phyloP scores from a whole-genome alignment of 257 asterid species.

The Schizonepeta tenuifolia region DNA sequence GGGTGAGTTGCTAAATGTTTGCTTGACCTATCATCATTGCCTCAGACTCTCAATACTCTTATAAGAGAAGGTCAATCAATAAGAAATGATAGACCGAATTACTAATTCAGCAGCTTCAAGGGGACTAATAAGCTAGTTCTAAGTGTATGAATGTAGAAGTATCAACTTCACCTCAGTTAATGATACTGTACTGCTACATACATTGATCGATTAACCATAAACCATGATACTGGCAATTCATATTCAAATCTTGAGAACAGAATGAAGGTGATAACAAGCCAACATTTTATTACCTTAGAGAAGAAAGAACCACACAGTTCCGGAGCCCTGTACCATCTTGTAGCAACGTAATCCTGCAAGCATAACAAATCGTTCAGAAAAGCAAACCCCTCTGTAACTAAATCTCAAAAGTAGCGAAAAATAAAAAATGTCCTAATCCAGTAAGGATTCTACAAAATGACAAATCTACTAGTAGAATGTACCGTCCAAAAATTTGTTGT shows the following conservation, averaged over 20 bases:
- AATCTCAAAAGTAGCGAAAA: background rate
- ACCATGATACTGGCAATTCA: background rate
- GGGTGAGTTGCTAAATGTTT: background rate
- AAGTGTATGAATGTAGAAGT: conserved; percentile 10
- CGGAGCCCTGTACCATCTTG: conserved; percentile 99
- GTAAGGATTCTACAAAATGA: conserved; percentile 1
- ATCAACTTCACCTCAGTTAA: conserved; percentile 19
- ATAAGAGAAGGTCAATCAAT: conserved; percentile 13
- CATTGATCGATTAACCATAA: conserved; percentile 12
- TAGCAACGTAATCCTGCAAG: conserved; percentile 95
- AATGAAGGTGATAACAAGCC: conserved; percentile 15
- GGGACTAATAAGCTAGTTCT: background rate
- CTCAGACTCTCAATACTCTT: background rate
- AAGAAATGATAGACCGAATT: background rate
- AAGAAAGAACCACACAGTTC: conserved; percentile 96
- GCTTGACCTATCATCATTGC: background rate
- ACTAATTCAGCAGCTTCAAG: conserved; percentile 13
- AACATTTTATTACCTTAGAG: conserved; percentile 68
- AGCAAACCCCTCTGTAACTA: background rate
- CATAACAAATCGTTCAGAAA: conserved; percentile 23
- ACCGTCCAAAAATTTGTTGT: conserved; percentile 97
- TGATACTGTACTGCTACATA: conserved; percentile 3
- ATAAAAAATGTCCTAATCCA: background rate
- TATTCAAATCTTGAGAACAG: conserved; percentile 16
- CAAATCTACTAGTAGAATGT: conserved; percentile 26